Evolutionary conservation across 306 rosid genomes (phyloP).

Genomic region (Alnus glutinosa): DNA sequence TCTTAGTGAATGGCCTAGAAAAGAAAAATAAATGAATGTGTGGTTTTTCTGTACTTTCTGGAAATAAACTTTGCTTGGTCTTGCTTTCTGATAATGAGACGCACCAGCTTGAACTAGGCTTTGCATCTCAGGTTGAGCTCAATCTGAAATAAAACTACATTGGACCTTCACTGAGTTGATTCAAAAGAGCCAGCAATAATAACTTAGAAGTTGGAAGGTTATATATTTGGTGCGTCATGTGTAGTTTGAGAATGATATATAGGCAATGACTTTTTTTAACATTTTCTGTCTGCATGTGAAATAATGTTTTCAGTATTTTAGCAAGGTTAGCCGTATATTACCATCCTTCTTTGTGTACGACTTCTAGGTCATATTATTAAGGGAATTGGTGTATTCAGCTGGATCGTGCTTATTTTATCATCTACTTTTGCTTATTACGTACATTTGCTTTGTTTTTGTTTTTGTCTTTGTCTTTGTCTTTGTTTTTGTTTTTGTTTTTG

Average conservation of each 20-base stretch:
- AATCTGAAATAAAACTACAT: background rate
- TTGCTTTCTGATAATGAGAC: background rate
- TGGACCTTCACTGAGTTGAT: background rate
- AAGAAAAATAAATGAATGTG: background rate
- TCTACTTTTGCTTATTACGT: background rate
- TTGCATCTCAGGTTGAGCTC: background rate
- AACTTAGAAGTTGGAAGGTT: background rate
- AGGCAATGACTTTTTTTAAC: background rate
- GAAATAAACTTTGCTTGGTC: conserved; percentile 2
- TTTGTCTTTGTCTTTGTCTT: background rate
- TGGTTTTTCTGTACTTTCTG: background rate
- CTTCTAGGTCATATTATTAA: background rate
- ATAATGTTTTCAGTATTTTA: background rate
- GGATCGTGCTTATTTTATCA: background rate
- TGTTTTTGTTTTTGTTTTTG: background rate
- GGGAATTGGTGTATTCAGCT: background rate
- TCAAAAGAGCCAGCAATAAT: background rate
- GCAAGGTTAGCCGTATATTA: background rate
- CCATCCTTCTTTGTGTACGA: background rate
- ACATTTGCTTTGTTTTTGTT: background rate
- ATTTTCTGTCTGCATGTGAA: background rate
- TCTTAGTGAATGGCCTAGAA: conserved; percentile 2
- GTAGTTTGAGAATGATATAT: background rate
- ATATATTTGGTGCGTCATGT: background rate
- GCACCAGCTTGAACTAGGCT: background rate